Evolutionary conservation across 768 basidiomycete genomes (phyloP), one percentile per base, ranked within the genome.

Genomic region (Amanita rimosa): DNA sequence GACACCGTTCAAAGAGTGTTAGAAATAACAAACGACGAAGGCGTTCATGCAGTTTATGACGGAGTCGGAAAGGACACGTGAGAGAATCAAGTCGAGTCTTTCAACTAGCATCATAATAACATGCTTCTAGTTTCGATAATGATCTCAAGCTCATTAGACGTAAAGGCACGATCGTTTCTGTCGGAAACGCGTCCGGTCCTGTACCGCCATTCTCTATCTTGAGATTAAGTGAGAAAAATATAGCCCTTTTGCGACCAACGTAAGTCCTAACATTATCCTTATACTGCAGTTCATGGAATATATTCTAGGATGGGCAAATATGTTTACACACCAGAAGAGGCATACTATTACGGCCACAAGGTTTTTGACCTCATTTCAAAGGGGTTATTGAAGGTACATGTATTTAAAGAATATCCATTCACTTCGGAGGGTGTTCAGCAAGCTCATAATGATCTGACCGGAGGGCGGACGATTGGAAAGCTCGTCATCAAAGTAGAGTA

Each of bases 11-110:
- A 83, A 54, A 74, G 81, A 39, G 86, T 88, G 13, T 61, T 83
- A 47, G 80, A 85, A 56, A 64, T 91, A 47, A 91, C 90, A 0
- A 78, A 78, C 36, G 87, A 86, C 6, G 72, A 81, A 55, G 88
- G 90, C 13, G 87, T 92, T 4, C 77, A 95, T 53, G 94, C 79
- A 13, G 76, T 91, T 19, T 95, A 85, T 58, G 95, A 99, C 58
- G 95, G 95, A 24, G 91, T 99, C n/a, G 95, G 95, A 1, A 94
- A 88, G 69, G 87, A 91, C 62, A 97, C 93, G 77, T 94, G 65
- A 50, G 85, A 50, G 8, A 16, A 49, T 34, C 16, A 17, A 31
- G 13, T 8, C 24, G 27, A 19, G 49, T 9, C 4, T 33, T 49
- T 38, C 41, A 13, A 44, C 33, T n/a, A 17, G n/a, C 26, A 4